Evolutionary conservation across 2,329 filamentous ascomycete species (phyloP), one percentile per base, ranked within the genome.

Genomic region (Neonectria sp.): DNA sequence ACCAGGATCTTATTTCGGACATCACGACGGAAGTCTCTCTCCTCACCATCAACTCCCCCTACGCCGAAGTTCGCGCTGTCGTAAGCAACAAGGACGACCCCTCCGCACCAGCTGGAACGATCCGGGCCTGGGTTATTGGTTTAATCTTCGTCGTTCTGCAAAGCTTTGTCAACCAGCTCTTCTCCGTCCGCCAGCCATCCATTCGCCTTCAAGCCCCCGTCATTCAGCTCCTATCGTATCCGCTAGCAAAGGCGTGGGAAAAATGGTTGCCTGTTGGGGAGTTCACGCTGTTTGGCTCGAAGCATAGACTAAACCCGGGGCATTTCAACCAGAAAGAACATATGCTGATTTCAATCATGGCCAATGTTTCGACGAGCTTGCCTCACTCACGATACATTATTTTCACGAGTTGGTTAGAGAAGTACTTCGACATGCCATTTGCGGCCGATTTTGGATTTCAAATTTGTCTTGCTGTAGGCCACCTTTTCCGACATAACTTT

Each of bases 261-360:
- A 80, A 71, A 46, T 68, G 79, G 15, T 71, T 88, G 0, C 86
- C 86, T 0, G 81, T 83, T 58, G 84, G 82, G 78, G 81, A 83
- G 4, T 65, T 87, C 62, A 82, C 79, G 0, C 59, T 86, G 6
- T 79, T 79, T 57, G 84, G 84, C 0, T 68, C 77, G 1, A 78
- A 80, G 11, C 79, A 85, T 66, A 81, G 79, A 9, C 78, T 88
- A 15, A 89, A 89, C 68, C 86, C 87, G 0, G 86, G 87, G 0
- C 83, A 82, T 0, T 90, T 89, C 75, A 86, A 84, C 56, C 85
- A 84, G 71, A 90, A 90, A 73, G 88, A 90, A 75, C 88, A 90
- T 71, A 87, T 88, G 81, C 77, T 90, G n/a, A 86, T 89, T 40
- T 86, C 86, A 3, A 86, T 89, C 69, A 88, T 88, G 82, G 71